Evolutionary conservation across 768 basidiomycete genomes (phyloP).

Genomic region (Mycena capillaripes): DNA sequence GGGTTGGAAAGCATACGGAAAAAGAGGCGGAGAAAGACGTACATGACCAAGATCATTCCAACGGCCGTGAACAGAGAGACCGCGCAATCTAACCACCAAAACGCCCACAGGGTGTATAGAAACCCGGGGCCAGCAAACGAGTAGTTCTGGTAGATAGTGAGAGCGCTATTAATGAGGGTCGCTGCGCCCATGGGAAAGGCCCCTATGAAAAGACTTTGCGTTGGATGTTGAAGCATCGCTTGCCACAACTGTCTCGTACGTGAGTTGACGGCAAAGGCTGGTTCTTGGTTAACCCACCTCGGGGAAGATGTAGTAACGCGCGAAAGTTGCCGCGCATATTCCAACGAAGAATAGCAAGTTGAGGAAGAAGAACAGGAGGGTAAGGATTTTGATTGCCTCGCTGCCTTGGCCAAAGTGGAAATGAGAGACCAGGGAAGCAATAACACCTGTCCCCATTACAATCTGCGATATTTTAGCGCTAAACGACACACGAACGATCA

Average conservation of each 20-base stretch:
- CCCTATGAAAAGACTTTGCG: constrained; percentile 62
- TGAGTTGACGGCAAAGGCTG: background rate
- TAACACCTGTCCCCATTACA: constrained; percentile 69
- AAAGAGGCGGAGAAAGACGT: background rate
- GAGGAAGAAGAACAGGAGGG: constrained; percentile 62
- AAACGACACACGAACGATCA: background rate
- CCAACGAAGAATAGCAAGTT: constrained; percentile 60
- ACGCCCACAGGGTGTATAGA: constrained; percentile 65
- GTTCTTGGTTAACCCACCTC: constrained; percentile 24
- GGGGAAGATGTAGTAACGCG: constrained; percentile 59
- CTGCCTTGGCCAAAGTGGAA: constrained; percentile 63
- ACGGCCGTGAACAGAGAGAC: constrained; percentile 56
- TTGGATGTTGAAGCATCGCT: constrained; percentile 62
- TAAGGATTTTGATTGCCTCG: constrained; percentile 50
- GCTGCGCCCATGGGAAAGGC: constrained; percentile 64
- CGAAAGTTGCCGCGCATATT: constrained; percentile 54
- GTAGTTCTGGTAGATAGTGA: constrained; percentile 54
- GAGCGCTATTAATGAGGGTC: constrained; percentile 63
- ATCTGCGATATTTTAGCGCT: constrained; percentile 31
- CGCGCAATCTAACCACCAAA: constrained; percentile 76
- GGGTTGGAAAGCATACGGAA: background rate
- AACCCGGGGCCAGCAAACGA: constrained; percentile 63
- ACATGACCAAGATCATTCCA: constrained; percentile 41
- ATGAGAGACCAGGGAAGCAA: constrained; percentile 59
- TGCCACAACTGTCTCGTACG: constrained; percentile 49